Conservation (phyloP, 305 asterid genomes). For the Fraxinus ornus region DNA sequence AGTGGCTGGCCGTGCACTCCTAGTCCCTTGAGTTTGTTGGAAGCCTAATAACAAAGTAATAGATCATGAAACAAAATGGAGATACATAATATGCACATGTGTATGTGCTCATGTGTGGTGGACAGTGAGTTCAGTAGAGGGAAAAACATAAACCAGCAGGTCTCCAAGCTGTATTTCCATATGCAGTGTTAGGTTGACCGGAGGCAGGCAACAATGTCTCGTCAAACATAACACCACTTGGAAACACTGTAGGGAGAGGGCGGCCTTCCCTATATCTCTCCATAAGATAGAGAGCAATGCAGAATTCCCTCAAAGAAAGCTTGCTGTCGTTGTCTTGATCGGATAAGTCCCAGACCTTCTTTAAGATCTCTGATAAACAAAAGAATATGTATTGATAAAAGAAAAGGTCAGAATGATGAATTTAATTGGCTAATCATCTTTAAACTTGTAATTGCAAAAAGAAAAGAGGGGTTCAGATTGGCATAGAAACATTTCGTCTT, state of each 20-base stretch:
- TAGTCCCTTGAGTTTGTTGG: conserved; percentile 61
- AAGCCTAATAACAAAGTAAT: conserved; percentile 41
- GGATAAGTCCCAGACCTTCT: conserved; percentile 95
- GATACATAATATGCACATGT: background rate
- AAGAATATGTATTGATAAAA: conserved; percentile 20
- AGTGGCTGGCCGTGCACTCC: conserved; percentile 42
- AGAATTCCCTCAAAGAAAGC: conserved; percentile 90
- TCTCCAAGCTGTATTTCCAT: conserved; percentile 62
- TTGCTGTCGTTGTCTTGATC: conserved; percentile 96
- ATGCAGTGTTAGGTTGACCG: conserved; percentile 48
- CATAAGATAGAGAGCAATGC: conserved; percentile 93
- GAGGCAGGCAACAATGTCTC: conserved; percentile 52
- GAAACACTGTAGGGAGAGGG: conserved; percentile 71
- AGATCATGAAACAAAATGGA: conserved; percentile 14
- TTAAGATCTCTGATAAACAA: conserved; percentile 75
- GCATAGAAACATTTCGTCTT: background rate
- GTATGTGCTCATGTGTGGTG: conserved; percentile 3
- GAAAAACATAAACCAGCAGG: conserved; percentile 55
- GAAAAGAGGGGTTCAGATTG: background rate
- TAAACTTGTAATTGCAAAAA: conserved; percentile 6
- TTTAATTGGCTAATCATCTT: background rate
- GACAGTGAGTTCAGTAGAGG: conserved; percentile 3
- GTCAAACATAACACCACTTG: conserved; percentile 62
- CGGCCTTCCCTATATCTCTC: conserved; percentile 89
- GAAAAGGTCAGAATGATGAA: conserved; percentile 18